Conservation (phyloP, 1,139 yeast species). For the Candida albicans region DNA sequence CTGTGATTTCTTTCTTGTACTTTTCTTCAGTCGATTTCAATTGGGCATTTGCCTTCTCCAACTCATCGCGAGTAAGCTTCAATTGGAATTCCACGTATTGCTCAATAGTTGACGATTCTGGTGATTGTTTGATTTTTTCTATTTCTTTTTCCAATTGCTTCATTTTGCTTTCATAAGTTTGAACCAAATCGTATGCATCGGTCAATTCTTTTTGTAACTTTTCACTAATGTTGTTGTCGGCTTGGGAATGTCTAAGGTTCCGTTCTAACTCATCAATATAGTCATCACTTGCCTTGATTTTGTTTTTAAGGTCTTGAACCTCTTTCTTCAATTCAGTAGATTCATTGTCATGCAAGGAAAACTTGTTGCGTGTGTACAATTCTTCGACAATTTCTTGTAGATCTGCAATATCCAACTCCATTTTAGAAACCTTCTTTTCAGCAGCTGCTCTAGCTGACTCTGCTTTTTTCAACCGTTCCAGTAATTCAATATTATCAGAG, state of each 20-base stretch:
- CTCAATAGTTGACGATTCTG: constrained; percentile 1
- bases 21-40: constrained; percentile 3
- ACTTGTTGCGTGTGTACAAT: constrained; percentile 1
- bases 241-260: not conserved
- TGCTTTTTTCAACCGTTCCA: constrained; percentile 3
- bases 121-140: constrained; percentile 1
- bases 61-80: constrained; percentile 1
- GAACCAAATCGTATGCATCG: constrained; percentile 1
- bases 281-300: constrained; percentile 4
- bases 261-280: constrained; percentile 6
- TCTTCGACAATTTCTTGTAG: constrained; percentile 5
- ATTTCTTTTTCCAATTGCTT: constrained; percentile 4
- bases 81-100: constrained; percentile 7
- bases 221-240: not conserved
- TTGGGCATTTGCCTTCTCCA: constrained; percentile 3
- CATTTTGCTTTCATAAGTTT: constrained; percentile 2
- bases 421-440: constrained; percentile 3
- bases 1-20: constrained; percentile 1
- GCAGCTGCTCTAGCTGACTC: constrained; percentile 1
- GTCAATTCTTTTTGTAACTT: constrained; percentile 5
- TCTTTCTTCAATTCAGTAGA: constrained; percentile 4
- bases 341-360: constrained; percentile 1
- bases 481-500: constrained; percentile 6
- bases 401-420: constrained; percentile 5
- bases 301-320: constrained; percentile 3